phyloP scores from a whole-genome alignment of 2,329 filamentous ascomycete species.

The Aureobasidium sp. region DNA sequence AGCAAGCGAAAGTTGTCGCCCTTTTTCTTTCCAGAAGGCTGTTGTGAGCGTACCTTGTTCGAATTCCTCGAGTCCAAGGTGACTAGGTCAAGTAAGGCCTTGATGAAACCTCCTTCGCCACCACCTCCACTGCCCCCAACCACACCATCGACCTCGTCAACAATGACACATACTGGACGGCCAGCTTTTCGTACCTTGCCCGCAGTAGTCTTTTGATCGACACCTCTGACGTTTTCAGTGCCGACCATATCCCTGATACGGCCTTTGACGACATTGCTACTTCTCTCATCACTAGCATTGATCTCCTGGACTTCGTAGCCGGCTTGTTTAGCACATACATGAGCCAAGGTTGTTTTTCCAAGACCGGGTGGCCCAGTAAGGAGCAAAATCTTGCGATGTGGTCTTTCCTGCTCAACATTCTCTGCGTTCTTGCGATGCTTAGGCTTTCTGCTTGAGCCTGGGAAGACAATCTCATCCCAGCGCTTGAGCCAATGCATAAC shows the following conservation, averaged over 20 bases:
- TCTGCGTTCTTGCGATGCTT: conserved; percentile 36
- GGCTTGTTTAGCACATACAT: conserved; percentile 90
- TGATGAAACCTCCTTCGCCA: conserved; percentile 88
- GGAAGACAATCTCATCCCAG: conserved; percentile 92
- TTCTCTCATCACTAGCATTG: conserved; percentile 94
- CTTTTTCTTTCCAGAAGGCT: conserved; percentile 53
- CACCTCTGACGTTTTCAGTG: conserved; percentile 82
- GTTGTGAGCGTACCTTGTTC: conserved; percentile 19
- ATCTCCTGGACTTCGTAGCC: conserved; percentile 97
- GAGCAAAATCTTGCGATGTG: conserved; percentile 79
- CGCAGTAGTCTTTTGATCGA: conserved; percentile 44
- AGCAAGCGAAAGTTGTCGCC: conserved; percentile 80
- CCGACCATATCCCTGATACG: conserved; percentile 88
- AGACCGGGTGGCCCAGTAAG: conserved; percentile 86
- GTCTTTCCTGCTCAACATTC: conserved; percentile 55
- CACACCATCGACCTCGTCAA: conserved; percentile 95
- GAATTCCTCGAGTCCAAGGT: conserved; percentile 77
- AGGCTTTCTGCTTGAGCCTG: conserved; percentile 56
- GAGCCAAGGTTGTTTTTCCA: conserved; percentile 91
- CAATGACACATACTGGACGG: conserved; percentile 82
- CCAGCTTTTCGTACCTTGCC: conserved; percentile 62
- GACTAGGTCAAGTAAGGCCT: conserved; percentile 85
- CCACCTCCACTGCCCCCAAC: conserved; percentile 65
- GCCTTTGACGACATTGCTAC: conserved; percentile 78
- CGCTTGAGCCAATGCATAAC: conserved; percentile 89